Conservation (phyloP, 2,329 filamentous ascomycete species). For the Rhinocladiella mackenziei region DNA sequence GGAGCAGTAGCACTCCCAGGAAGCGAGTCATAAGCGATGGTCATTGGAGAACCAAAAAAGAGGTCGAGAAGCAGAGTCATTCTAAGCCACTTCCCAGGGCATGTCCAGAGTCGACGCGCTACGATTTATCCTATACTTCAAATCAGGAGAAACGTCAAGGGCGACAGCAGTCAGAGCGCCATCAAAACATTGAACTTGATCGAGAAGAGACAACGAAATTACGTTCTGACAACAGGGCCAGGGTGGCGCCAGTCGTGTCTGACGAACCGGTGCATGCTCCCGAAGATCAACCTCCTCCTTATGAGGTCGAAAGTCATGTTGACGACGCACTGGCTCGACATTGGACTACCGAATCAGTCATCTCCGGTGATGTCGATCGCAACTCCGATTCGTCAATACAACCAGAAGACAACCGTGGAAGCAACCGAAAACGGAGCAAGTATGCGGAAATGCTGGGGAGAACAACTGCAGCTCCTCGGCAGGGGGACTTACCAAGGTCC, state of each 20-base stretch:
- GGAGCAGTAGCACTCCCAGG: slow-evolving; percentile 64
- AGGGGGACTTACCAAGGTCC: slow-evolving; percentile 28
- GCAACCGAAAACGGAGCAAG: slow-evolving; percentile 21
- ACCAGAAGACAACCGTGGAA: slow-evolving; percentile 8
- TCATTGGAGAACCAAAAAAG: slow-evolving; percentile 62
- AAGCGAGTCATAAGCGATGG: slow-evolving; percentile 92
- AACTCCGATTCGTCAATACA: slow-evolving; percentile 1
- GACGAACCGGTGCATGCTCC: background rate
- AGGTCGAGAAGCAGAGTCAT: slow-evolving; percentile 5
- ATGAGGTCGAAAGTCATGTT: slow-evolving; percentile 10
- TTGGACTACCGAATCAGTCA: slow-evolving; percentile 6
- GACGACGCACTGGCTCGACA: slow-evolving; percentile 14
- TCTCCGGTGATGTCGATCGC: slow-evolving; percentile 9
- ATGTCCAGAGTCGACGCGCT: slow-evolving; percentile 26
- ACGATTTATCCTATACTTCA: slow-evolving; percentile 22
- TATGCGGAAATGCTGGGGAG: slow-evolving; percentile 25
- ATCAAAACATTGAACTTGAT: background rate
- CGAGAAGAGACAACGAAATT: background rate
- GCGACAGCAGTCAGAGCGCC: slow-evolving; percentile 21
- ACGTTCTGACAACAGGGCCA: slow-evolving; percentile 15
- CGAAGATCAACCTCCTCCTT: background rate
- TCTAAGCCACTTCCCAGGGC: slow-evolving; percentile 1
- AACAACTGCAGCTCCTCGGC: slow-evolving; percentile 29
- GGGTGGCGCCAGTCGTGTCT: slow-evolving; percentile 2
- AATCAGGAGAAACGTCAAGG: slow-evolving; percentile 25